Base-by-base conservation (phyloP, 176 grass and related monocot species). In the Triticum monococcum region DNA sequence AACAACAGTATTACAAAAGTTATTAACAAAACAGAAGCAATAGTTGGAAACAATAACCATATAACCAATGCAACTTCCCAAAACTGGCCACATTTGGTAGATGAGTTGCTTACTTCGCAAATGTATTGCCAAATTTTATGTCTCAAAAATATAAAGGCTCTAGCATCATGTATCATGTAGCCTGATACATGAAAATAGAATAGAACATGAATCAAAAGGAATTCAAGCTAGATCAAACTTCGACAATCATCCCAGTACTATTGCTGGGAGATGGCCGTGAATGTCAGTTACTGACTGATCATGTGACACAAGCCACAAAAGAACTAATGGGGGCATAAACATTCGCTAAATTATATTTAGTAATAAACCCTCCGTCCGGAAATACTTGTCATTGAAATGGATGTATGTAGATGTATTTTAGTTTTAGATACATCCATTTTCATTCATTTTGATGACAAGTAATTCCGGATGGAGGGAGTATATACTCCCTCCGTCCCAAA, bases 21-120 rank as follows among this genome's bases (percentile, higher is more conserved):
- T 73, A 87, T 23, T 50, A 81, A 77, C 7, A 83, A 30, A 60
- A 64, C 8, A 32, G n/a, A 86, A 31, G 8, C 20, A 73, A 77
- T 68, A 74, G 41, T 85, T 23, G 24, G 78, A 86, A 25, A 14
- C 52, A 81, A 76, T 35, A 79, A 79, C 14, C n/a, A 86, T 32
- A 37, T 28, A 11, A 28, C 20, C 67, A 80, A 13, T 46, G 12
- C 48, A 75, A 61, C 28, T 28, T 75, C 67, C 40, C 16, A 79
- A 80, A 81, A 31, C 9, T 76, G 80, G 37, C 9, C 63, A 76
- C 14, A 52, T 82, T 46, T 80, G n/a, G 0, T 80, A 59, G 1
- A 65, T 52, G 9, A 79, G 35, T 67, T 33, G 8, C 18, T 70
- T 69, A 25, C 59, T 59, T 38, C 28, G 54, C 14, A 28, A 33